Evolutionary conservation across 169 alveolate species (phyloP).

Genomic region (Miamiensis avidus): DNA sequence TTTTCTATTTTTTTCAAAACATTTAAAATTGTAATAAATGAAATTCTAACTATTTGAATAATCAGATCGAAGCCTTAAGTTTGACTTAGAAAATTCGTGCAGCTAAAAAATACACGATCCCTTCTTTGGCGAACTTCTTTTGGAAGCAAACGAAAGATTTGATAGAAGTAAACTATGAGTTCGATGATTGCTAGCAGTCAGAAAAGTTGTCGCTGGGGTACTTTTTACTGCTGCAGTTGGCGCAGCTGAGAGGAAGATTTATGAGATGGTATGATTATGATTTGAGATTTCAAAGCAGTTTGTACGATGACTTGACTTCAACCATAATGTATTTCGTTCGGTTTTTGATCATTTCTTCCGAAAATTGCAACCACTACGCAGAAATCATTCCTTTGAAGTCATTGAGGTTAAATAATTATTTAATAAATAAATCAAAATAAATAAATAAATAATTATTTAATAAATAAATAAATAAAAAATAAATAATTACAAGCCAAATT

Average conservation of each 20-base stretch:
- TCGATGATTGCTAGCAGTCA: background rate
- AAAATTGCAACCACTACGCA: no score
- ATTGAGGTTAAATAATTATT: background rate
- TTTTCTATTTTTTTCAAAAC: no score
- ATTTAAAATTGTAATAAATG: no score
- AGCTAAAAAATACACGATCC: background rate
- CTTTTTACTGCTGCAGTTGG: no score
- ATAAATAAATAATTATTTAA: no score
- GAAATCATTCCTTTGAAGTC: background rate
- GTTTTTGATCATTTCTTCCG: background rate
- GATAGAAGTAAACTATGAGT: background rate
- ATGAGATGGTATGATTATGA: background rate
- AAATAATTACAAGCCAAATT: no score
- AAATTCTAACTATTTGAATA: no score
- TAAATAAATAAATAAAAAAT: no score
- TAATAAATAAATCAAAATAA: no score
- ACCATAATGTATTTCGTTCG: background rate
- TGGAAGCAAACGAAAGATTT: background rate
- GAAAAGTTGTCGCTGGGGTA: background rate
- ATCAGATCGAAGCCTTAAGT: background rate
- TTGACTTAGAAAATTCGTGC: background rate
- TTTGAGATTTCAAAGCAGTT: background rate
- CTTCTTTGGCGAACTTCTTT: background rate
- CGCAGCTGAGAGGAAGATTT: background rate
- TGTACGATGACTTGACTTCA: background rate